Percentiles rank a stretch among this genome's conserved stretches.
These are phyloP conservation scores for Isabelozyma heimii DNA, from an alignment of 805 yeast species.

Conservation along the genomic window DNA sequence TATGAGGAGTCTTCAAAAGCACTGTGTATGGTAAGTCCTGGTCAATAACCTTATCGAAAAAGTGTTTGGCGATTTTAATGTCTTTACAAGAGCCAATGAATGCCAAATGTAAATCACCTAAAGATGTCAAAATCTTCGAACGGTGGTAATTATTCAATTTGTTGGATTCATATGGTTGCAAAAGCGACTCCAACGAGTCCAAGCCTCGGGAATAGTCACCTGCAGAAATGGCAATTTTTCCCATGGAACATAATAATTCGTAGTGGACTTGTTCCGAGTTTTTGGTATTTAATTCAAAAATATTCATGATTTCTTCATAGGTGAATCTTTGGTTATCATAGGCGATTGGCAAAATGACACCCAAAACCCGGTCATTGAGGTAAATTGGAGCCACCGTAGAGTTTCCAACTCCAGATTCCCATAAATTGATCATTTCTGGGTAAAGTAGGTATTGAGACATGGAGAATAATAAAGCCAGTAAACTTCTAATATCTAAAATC, in stretches of 20 bases:
- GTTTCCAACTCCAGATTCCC: conserved; percentile 63
- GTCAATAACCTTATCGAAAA: conserved; percentile 69
- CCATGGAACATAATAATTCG: conserved; percentile 66
- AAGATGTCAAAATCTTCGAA: conserved; percentile 41
- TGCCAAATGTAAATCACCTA: conserved; percentile 72
- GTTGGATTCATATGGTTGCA: conserved; percentile 44
- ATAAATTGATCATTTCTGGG: conserved; percentile 63
- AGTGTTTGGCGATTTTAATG: conserved; percentile 65
- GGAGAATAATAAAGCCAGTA: conserved; percentile 27
- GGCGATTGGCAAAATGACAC: conserved; percentile 65
- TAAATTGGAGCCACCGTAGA: conserved; percentile 41
- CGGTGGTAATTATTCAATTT: conserved; percentile 2
- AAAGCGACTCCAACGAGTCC: conserved; percentile 57
- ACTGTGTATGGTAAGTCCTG: conserved; percentile 72
- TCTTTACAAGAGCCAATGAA: conserved; percentile 79
- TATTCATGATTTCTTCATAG: conserved; percentile 57
- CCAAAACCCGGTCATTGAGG: conserved; percentile 64
- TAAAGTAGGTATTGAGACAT: conserved; percentile 54
- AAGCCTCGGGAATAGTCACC: conserved; percentile 66
- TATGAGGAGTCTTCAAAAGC: conserved; percentile 69
- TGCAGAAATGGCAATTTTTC: conserved; percentile 66
- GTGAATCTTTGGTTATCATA: conserved; percentile 56
- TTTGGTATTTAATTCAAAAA: conserved; percentile 47
- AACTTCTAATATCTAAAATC: conserved; percentile 17
- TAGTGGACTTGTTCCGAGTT: conserved; percentile 30